These are phyloP conservation scores for Rhamnella rubrinervis DNA, from an alignment of 331 rosid genomes.

Conservation along the genomic window DNA sequence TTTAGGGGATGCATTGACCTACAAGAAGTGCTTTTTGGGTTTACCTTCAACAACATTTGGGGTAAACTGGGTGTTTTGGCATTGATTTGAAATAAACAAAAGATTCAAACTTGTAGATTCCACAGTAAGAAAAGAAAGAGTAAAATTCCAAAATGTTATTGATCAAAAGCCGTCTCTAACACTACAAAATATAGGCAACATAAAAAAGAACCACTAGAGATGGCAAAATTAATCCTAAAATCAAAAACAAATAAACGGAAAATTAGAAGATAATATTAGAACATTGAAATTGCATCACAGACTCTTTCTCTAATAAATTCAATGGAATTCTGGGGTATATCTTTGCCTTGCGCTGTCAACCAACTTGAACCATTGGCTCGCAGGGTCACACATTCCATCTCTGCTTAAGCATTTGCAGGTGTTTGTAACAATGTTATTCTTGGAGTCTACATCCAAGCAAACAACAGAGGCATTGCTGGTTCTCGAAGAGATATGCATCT, in stretches of 20 bases:
- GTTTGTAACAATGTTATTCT: conserved; percentile 55
- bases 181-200: no score
- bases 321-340: conserved; percentile 8
- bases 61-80: conserved; percentile 25
- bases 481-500: conserved; percentile 63
- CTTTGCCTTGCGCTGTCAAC: conserved; percentile 52
- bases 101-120: no score
- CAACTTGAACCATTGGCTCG: conserved; percentile 84
- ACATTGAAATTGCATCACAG: neutral
- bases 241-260: no score
- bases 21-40: conserved; percentile 48
- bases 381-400: conserved; percentile 64
- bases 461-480: conserved; percentile 37
- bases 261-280: no score
- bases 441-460: conserved; percentile 68
- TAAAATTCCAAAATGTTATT: no score
- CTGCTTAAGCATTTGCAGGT: conserved; percentile 67
- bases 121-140: no score
- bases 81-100: no score
- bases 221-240: no score
- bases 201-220: no score
- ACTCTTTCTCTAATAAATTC: conserved; percentile 19
- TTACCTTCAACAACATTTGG: conserved; percentile 57
- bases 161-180: no score
- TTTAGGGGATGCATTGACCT: conserved; percentile 33